A percentile compares a stretch with the other conserved stretches of the same genome.
Conservation (phyloP, 1,139 yeast species). For the Oligophagozyma castellii region DNA sequence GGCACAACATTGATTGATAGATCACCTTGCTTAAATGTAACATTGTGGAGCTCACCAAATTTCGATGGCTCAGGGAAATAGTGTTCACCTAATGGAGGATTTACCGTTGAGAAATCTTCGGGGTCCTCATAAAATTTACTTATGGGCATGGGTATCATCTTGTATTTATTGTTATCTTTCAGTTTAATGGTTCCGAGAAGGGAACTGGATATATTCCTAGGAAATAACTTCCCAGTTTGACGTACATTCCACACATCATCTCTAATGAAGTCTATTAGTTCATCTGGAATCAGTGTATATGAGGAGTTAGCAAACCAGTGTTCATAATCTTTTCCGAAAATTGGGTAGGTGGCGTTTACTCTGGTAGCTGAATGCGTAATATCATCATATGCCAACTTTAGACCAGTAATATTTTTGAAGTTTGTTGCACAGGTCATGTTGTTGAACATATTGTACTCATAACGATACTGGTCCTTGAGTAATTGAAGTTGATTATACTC, state of each 20-base stretch:
- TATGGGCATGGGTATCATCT: conserved; percentile 18
- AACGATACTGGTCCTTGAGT: conserved; percentile 12
- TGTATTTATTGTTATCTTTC: conserved; percentile 10
- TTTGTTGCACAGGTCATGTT: conserved; percentile 37
- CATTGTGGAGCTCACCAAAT: conserved; percentile 17
- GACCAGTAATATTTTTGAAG: conserved; percentile 66
- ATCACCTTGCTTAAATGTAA: conserved; percentile 19
- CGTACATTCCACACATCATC: conserved; percentile 13
- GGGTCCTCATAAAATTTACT: conserved; percentile 20
- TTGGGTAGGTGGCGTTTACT: conserved; percentile 43
- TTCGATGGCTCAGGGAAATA: conserved; percentile 13
- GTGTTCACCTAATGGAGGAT: conserved; percentile 17
- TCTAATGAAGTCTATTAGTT: conserved; percentile 29
- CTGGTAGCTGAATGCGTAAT: conserved; percentile 30
- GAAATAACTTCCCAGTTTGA: conserved; percentile 10
- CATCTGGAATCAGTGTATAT: conserved; percentile 48
- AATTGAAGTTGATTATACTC: conserved; percentile 20
- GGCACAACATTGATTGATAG: conserved; percentile 15
- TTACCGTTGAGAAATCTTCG: conserved; percentile 13
- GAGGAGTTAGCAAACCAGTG: conserved; percentile 44
- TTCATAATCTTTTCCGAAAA: conserved; percentile 31
- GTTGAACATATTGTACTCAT: conserved; percentile 25
- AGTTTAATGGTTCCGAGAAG: conserved; percentile 15
- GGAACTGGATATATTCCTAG: conserved; percentile 21
- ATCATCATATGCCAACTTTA: conserved; percentile 48